Evolutionary conservation across 129 eudicot genomes (phyloP).

Genomic region (Erigeron canadensis): DNA sequence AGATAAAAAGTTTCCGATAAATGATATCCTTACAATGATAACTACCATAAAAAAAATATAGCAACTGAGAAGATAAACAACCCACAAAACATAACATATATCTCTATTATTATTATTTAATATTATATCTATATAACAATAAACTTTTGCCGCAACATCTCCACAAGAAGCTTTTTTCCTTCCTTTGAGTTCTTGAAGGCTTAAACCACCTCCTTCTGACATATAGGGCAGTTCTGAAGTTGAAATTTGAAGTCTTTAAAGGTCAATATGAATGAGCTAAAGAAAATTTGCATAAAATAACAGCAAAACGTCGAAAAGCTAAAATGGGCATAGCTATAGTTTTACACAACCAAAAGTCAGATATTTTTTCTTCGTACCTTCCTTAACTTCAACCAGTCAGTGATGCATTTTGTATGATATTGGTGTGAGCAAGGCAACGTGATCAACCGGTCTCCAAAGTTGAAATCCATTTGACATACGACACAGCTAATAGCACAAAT

Average conservation of each 20-base stretch:
- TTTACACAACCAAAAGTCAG: slow-evolving; percentile 10
- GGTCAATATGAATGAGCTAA: slow-evolving; percentile 4
- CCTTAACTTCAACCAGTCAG: slow-evolving; percentile 54
- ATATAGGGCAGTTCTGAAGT: slow-evolving; percentile 65
- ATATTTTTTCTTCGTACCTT: slow-evolving; percentile 40
- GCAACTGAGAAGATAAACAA: slow-evolving; percentile 16
- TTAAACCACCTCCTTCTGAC: slow-evolving; percentile 60
- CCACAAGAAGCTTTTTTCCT: slow-evolving; percentile 27
- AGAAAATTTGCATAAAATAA: neutral
- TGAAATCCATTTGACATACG: slow-evolving; percentile 54
- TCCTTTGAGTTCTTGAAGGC: slow-evolving; percentile 29
- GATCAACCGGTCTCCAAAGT: slow-evolving; percentile 46
- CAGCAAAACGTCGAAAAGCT: neutral
- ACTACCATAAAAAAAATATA: slow-evolving; percentile 6
- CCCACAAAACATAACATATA: slow-evolving; percentile 1
- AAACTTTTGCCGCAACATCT: slow-evolving; percentile 7
- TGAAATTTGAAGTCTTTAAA: neutral
- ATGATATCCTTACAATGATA: neutral
- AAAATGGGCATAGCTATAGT: slow-evolving; percentile 13
- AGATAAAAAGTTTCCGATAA: neutral
- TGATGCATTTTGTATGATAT: slow-evolving; percentile 66
- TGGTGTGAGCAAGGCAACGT: slow-evolving; percentile 75
- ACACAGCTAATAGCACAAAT: slow-evolving; percentile 57
- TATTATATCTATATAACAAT: slow-evolving; percentile 1
- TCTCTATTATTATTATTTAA: neutral